Evolutionary conservation across 495 filamentous ascomycete species (phyloP).

Genomic region (Geoglossum glabrum): DNA sequence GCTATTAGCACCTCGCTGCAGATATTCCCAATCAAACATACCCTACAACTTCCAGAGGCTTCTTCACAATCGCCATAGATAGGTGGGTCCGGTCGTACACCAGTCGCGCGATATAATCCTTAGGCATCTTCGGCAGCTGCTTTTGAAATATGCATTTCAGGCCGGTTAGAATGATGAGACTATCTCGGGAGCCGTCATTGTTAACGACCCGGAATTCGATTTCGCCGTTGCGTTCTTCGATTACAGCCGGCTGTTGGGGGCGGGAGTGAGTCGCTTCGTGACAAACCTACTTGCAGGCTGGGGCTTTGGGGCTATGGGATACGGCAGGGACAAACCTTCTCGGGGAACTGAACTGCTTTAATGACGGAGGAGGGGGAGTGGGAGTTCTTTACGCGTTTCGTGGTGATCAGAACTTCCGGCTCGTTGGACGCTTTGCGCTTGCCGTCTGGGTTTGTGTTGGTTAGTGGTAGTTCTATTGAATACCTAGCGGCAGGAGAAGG

Average conservation of each 20-base stretch:
- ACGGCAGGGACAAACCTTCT: constrained; percentile 37
- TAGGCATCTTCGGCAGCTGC: constrained; percentile 96
- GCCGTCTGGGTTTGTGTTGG: constrained; percentile 21
- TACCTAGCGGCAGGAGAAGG: not conserved
- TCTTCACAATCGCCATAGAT: constrained; percentile 93
- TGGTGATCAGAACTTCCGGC: constrained; percentile 36
- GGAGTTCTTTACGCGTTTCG: constrained; percentile 39
- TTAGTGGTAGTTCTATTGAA: not conserved
- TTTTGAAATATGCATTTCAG: constrained; percentile 98
- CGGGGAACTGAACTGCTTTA: constrained; percentile 56
- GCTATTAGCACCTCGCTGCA: constrained; percentile 10
- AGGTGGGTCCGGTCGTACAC: constrained; percentile 95
- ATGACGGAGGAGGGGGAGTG: constrained; percentile 17
- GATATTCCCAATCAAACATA: constrained; percentile 15
- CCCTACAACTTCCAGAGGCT: constrained; percentile 82
- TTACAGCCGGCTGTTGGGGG: constrained; percentile 48
- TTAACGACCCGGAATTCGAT: constrained; percentile 98
- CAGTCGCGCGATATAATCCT: constrained; percentile 91
- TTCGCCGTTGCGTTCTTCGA: constrained; percentile 85
- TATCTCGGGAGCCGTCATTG: constrained; percentile 76
- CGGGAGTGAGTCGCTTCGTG: not conserved
- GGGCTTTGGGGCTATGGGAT: not conserved
- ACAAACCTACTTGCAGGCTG: not conserved
- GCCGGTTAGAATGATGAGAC: constrained; percentile 83
- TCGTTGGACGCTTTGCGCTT: constrained; percentile 70